A percentile compares a stretch with the other conserved stretches of the same genome.
Conservation (phyloP, 192 early-diverging fungal species). For the Coemansia sp. region DNA sequence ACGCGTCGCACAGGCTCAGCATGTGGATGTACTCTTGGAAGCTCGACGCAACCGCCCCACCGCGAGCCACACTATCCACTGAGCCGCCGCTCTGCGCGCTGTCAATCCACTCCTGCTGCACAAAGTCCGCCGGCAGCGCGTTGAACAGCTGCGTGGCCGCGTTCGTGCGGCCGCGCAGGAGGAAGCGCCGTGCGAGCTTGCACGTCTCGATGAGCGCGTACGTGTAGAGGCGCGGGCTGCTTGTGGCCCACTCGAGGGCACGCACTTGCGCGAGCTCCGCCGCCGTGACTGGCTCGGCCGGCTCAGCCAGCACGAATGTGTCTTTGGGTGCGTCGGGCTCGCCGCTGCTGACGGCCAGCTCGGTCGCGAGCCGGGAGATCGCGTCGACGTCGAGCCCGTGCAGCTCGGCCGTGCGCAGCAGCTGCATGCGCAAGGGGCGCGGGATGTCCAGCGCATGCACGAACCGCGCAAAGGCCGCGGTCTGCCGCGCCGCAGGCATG, state of each 20-base stretch:
- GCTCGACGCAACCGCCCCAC: background rate
- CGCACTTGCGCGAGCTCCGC: constrained; percentile 47
- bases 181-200: constrained; percentile 54
- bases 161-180: constrained; percentile 55
- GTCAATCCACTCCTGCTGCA: constrained; percentile 43
- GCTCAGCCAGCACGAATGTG: constrained; percentile 30
- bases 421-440: constrained; percentile 30
- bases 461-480: constrained; percentile 54
- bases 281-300: constrained; percentile 15
- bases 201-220: constrained; percentile 51
- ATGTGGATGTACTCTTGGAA: constrained; percentile 52
- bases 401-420: constrained; percentile 40
- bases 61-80: background rate
- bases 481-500: constrained; percentile 49
- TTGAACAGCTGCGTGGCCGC: constrained; percentile 47
- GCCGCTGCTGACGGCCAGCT: constrained; percentile 18
- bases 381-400: constrained; percentile 45
- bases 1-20: constrained; percentile 47
- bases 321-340: background rate
- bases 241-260: constrained; percentile 61
- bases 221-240: constrained; percentile 42
- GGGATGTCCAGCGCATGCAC: constrained; percentile 39
- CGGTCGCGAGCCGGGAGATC: constrained; percentile 44
- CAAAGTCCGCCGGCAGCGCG: constrained; percentile 50
- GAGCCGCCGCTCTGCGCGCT: constrained; percentile 1